Conservation (phyloP, 73 alveolate genomes). For the Paramecium sexaurelia region DNA sequence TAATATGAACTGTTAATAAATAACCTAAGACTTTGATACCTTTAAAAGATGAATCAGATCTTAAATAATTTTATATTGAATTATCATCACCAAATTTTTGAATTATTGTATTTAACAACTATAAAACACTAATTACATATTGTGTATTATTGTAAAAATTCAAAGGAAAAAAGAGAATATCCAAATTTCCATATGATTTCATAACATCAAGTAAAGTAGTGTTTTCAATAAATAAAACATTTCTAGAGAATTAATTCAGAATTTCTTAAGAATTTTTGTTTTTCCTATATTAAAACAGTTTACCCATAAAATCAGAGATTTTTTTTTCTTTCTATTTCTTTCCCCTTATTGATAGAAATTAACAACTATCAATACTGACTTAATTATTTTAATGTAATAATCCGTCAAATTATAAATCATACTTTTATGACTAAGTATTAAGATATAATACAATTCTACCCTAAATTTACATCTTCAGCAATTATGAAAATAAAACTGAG, state of each 20-base stretch:
- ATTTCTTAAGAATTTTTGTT: neutral
- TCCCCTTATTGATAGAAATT: neutral
- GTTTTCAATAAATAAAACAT: slow-evolving; percentile 12
- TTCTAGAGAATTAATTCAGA: neutral
- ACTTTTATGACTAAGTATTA: neutral
- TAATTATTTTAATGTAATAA: neutral
- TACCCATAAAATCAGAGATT: neutral
- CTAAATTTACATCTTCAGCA: neutral
- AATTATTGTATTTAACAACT: neutral
- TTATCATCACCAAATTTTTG: slow-evolving; percentile 43
- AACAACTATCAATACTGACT: neutral
- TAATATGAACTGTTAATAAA: slow-evolving; percentile 9
- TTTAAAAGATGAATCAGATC: slow-evolving; percentile 19
- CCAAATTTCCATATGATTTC: slow-evolving; percentile 29
- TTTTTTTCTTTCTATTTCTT: neutral
- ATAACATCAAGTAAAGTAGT: slow-evolving; percentile 34
- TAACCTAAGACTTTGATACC: slow-evolving; percentile 5
- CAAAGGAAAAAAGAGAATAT: slow-evolving; percentile 16
- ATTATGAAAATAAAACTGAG: neutral
- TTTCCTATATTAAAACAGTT: neutral
- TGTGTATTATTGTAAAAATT: neutral
- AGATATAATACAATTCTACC: neutral
- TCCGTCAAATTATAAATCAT: neutral
- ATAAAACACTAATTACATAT: neutral
- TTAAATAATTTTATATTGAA: slow-evolving; percentile 10